A percentile compares a stretch with the other conserved stretches of the same genome.
Conservation (phyloP, 2,329 filamentous ascomycete species). For the Cyphellophora europaea region DNA sequence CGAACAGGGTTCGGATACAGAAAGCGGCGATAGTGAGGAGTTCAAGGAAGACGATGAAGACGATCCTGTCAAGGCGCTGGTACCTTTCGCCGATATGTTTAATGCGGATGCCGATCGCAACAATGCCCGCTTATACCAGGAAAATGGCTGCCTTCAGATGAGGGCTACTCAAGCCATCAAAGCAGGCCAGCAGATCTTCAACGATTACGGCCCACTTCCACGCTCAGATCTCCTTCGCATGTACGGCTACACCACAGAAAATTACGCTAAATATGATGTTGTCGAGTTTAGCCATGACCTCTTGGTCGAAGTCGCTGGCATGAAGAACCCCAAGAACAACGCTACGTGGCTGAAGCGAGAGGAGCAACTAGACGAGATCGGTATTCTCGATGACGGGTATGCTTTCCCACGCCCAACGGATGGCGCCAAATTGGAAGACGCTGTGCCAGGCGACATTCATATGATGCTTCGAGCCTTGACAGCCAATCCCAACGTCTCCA, state of each 20-base stretch:
- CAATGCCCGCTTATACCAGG: slow-evolving; percentile 59
- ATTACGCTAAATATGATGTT: slow-evolving; percentile 71
- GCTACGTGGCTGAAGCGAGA: slow-evolving; percentile 22
- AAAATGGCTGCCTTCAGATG: slow-evolving; percentile 54
- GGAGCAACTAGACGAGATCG: slow-evolving; percentile 49
- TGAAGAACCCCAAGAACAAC: slow-evolving; percentile 21
- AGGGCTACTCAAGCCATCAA: slow-evolving; percentile 59
- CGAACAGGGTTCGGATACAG: slow-evolving; percentile 3
- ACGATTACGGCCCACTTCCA: slow-evolving; percentile 80
- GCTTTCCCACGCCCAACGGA: slow-evolving; percentile 40
- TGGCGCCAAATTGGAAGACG: slow-evolving; percentile 22
- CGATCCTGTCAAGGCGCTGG: slow-evolving; percentile 52
- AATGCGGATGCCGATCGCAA: slow-evolving; percentile 78
- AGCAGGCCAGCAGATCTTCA: slow-evolving; percentile 68
- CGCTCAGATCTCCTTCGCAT: slow-evolving; percentile 72
- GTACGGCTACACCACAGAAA: slow-evolving; percentile 78
- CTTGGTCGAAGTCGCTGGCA: slow-evolving; percentile 37
- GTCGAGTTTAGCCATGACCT: slow-evolving; percentile 62
- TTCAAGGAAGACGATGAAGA: slow-evolving; percentile 26
- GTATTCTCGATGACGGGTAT: slow-evolving; percentile 64
- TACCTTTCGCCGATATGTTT: slow-evolving; percentile 80
- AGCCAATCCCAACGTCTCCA: too few species aligned
- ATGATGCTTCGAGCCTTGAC: slow-evolving; percentile 27
- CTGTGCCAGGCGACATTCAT: slow-evolving; percentile 30
- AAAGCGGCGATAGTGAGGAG: slow-evolving; percentile 8